Percentiles rank a stretch among this genome's conserved stretches.
Conservation (phyloP, 129 eudicot genomes). For the Flaveria sonorensis region DNA sequence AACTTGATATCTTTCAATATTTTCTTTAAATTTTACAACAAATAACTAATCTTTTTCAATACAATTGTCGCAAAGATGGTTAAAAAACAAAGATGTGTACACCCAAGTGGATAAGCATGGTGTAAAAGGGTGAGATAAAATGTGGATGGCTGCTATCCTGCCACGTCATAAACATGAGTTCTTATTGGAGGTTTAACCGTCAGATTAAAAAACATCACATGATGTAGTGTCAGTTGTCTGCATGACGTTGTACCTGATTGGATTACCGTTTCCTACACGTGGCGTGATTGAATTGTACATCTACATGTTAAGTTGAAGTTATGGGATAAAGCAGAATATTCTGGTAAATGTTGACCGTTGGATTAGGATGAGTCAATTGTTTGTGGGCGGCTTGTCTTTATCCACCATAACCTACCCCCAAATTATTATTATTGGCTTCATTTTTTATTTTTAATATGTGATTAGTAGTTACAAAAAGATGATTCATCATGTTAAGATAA, state of each 20-base stretch:
- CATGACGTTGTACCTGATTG: constrained; percentile 19
- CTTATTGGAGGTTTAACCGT: constrained; percentile 33
- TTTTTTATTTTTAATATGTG: not conserved
- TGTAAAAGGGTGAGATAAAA: not conserved
- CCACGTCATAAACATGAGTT: constrained; percentile 23
- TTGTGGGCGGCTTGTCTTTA: constrained; percentile 53
- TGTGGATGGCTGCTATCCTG: constrained; percentile 26
- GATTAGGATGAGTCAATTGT: constrained; percentile 22
- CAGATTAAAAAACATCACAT: constrained; percentile 18
- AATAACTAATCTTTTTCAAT: too few relatives aligned
- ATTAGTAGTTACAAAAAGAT: not conserved
- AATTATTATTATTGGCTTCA: not conserved
- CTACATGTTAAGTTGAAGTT: not conserved
- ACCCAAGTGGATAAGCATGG: constrained; percentile 28
- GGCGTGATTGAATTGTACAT: constrained; percentile 50
- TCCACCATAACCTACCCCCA: constrained; percentile 21
- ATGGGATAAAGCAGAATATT: constrained; percentile 38
- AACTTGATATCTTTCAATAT: too few relatives aligned
- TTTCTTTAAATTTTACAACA: too few relatives aligned
- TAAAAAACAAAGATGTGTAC: not conserved
- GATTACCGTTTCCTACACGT: constrained; percentile 33
- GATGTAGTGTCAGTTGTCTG: constrained; percentile 6
- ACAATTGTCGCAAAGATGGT: too few relatives aligned
- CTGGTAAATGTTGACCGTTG: constrained; percentile 16
- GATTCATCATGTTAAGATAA: not conserved